These are phyloP conservation scores for Mesembryanthemum crystallinum DNA, from an alignment of 148 eudicot species.

Conservation along the genomic window DNA sequence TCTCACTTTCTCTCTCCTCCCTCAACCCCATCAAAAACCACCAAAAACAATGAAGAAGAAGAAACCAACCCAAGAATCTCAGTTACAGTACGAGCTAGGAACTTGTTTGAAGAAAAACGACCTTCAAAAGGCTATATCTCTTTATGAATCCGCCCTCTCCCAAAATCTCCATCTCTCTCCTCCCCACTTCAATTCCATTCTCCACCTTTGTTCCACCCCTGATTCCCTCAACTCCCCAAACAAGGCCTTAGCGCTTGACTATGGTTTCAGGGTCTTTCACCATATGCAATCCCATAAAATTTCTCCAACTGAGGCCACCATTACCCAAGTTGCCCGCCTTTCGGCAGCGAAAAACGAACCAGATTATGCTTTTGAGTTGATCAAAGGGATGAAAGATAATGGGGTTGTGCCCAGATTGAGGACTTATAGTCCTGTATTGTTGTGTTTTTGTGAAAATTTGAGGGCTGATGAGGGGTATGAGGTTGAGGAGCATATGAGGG, in stretches of 20 bases:
- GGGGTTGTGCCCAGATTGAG: slow-evolving; percentile 55
- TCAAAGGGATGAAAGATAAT: slow-evolving; percentile 38
- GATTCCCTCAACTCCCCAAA: slow-evolving; percentile 25
- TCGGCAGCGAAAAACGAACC: slow-evolving; percentile 63
- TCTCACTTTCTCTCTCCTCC: not conserved
- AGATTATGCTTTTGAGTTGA: slow-evolving; percentile 54
- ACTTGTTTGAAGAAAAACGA: slow-evolving; percentile 42
- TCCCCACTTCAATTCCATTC: slow-evolving; percentile 55
- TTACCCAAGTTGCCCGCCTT: slow-evolving; percentile 67
- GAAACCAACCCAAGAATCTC: slow-evolving; percentile 45
- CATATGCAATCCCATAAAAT: slow-evolving; percentile 48
- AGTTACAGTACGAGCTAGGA: slow-evolving; percentile 50
- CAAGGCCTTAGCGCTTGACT: slow-evolving; percentile 36
- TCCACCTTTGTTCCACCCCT: slow-evolving; percentile 52
- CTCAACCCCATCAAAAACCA: not conserved
- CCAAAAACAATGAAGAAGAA: slow-evolving; percentile 35
- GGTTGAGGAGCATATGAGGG: slow-evolving; percentile 64
- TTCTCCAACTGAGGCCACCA: slow-evolving; percentile 71
- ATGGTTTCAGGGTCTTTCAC: slow-evolving; percentile 46
- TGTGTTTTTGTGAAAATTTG: slow-evolving; percentile 45
- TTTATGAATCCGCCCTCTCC: slow-evolving; percentile 50
- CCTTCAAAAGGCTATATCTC: slow-evolving; percentile 42
- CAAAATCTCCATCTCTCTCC: slow-evolving; percentile 38
- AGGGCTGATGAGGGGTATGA: slow-evolving; percentile 63
- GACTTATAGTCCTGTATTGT: slow-evolving; percentile 68